A percentile compares a stretch with the other conserved stretches of the same genome.
Evolutionary conservation across 2,329 filamentous ascomycete genomes (phyloP).

Genomic region (Pseudogymnoascus sp.): DNA sequence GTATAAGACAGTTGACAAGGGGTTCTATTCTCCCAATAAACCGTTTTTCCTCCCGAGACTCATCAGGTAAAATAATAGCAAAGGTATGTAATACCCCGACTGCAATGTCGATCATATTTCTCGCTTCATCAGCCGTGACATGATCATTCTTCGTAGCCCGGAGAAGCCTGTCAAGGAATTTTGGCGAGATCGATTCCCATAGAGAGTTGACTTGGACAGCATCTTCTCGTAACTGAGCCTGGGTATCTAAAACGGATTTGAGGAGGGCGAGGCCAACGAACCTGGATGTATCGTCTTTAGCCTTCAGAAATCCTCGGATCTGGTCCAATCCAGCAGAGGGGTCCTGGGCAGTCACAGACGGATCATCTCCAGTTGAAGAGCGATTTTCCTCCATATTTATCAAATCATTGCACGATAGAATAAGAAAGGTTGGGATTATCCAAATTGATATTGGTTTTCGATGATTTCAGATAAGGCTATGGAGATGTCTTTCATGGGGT

Average conservation of each 20-base stretch:
- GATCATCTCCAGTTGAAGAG: neutral
- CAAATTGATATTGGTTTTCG: neutral
- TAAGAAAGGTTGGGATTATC: neutral
- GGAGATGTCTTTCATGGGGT: neutral
- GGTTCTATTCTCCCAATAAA: conserved; percentile 46
- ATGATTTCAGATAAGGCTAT: neutral
- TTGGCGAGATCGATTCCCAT: conserved; percentile 53
- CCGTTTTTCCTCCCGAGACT: conserved; percentile 35
- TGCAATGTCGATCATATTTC: conserved; percentile 55
- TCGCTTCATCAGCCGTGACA: conserved; percentile 36
- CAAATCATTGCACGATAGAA: neutral
- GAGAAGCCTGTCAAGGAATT: conserved; percentile 56
- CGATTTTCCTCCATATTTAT: neutral
- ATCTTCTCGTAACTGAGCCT: conserved; percentile 42
- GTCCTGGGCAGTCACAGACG: conserved; percentile 12
- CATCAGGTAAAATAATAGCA: conserved; percentile 45
- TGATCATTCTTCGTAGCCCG: conserved; percentile 39
- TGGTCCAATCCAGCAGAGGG: conserved; percentile 33
- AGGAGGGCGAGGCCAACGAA: conserved; percentile 61
- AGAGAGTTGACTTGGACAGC: conserved; percentile 38
- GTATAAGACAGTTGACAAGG: conserved; percentile 44
- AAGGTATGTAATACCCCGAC: conserved; percentile 58
- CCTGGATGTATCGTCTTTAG: conserved; percentile 58
- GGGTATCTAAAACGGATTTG: conserved; percentile 57
- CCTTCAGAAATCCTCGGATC: conserved; percentile 46